phyloP scores from a whole-genome alignment of 2,329 filamentous ascomycete genomes.

The Fusarium chlamydosporum region DNA sequence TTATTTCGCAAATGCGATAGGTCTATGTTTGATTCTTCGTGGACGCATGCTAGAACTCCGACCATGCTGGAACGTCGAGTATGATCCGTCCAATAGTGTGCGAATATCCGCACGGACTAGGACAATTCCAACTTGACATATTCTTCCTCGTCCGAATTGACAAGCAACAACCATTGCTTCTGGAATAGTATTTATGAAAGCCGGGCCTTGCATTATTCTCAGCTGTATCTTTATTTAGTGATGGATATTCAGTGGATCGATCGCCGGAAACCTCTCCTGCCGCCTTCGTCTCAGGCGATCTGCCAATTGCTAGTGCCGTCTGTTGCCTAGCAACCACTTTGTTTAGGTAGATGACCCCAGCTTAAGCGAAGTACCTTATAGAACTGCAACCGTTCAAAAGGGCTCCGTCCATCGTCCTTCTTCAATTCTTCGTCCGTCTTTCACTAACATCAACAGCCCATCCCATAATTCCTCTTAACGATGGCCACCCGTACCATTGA shows the following conservation, averaged over 20 bases:
- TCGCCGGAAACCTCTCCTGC: conserved; percentile 14
- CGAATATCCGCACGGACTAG: background rate
- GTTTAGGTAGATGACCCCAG: conserved; percentile 35
- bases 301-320: conserved; percentile 1
- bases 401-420: conserved; percentile 34
- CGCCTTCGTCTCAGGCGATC: conserved; percentile 12
- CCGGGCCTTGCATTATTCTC: background rate
- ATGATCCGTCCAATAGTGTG: background rate
- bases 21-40: too few species aligned
- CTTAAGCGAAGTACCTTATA: conserved; percentile 23
- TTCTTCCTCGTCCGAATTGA: background rate
- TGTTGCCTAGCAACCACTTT: conserved; percentile 36
- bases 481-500: conserved; percentile 87
- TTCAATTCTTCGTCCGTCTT: conserved; percentile 19
- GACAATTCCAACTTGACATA: background rate
- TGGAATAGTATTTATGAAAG: background rate
- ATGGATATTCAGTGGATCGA: conserved; percentile 6
- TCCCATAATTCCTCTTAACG: conserved; percentile 19
- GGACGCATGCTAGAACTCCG: too few species aligned
- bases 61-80: too few species aligned
- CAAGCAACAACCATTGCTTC: background rate
- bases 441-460: conserved; percentile 47
- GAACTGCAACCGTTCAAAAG: conserved; percentile 32
- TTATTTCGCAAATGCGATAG: too few species aligned
- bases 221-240: conserved; percentile 2